phyloP scores from a whole-genome alignment of 345 rosid genomes.

The Arabidopsis suecica region DNA sequence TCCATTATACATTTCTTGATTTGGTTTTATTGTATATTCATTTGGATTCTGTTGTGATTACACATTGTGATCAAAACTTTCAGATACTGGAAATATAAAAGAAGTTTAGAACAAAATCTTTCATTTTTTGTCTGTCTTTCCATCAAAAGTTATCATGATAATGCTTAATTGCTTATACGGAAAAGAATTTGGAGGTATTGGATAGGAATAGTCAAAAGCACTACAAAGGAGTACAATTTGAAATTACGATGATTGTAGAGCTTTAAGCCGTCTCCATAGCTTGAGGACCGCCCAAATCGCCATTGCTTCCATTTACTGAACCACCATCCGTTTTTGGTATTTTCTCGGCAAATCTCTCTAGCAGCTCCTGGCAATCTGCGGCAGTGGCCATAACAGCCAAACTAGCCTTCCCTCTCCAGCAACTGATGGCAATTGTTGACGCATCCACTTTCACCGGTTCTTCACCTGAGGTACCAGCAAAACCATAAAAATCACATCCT shows the following conservation, averaged over 20 bases:
- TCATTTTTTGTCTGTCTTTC: not conserved
- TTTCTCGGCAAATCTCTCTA: constrained; percentile 64
- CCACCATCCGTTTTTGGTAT: constrained; percentile 44
- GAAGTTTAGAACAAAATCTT: not conserved
- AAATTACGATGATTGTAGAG: not conserved
- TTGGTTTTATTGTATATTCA: not conserved
- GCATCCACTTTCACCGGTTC: constrained; percentile 52
- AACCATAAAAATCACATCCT: not conserved
- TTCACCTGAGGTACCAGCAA: constrained; percentile 40
- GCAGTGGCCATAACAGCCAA: constrained; percentile 89
- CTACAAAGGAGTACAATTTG: not conserved
- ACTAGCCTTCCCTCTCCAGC: constrained; percentile 89
- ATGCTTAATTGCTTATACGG: constrained; percentile 1
- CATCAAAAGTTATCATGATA: constrained; percentile 19
- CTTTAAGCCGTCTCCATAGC: constrained; percentile 38
- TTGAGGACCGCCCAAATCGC: constrained; percentile 32
- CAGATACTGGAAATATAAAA: not conserved
- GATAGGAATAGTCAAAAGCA: not conserved
- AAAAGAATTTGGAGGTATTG: not conserved
- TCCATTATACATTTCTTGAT: not conserved
- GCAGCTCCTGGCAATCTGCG: constrained; percentile 79
- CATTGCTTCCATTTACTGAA: constrained; percentile 25
- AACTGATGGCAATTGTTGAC: constrained; percentile 82
- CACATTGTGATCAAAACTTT: not conserved
- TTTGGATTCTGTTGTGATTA: too few species aligned